Evolutionary conservation across 495 filamentous ascomycete genomes (phyloP).

Genomic region (Neurospora sp.): DNA sequence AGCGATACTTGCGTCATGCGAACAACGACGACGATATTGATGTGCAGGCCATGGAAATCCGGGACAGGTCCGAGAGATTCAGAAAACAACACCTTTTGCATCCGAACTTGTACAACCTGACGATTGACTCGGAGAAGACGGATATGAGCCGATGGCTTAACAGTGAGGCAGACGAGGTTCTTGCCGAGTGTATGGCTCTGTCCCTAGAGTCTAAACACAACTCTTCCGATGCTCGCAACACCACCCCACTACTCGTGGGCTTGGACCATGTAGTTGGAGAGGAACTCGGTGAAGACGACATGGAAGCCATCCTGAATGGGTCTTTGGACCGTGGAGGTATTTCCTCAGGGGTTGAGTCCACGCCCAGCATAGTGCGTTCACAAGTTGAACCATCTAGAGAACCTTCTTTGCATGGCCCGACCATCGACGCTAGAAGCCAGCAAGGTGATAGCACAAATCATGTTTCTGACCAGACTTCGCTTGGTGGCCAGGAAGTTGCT

Average conservation of each 20-base stretch:
- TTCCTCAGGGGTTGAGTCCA: not conserved
- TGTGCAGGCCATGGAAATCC: slow-evolving; percentile 59
- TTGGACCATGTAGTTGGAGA: slow-evolving; percentile 4
- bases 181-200: slow-evolving; percentile 55
- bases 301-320: slow-evolving; percentile 2
- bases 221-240: not conserved
- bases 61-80: slow-evolving; percentile 56
- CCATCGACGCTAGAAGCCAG: not conserved
- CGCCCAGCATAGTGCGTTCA: slow-evolving; percentile 3
- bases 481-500: slow-evolving; percentile 7
- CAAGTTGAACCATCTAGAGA: slow-evolving; percentile 19
- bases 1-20: slow-evolving; percentile 55
- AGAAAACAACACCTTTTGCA: slow-evolving; percentile 58
- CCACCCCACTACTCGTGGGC: not conserved
- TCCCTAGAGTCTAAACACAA: slow-evolving; percentile 16
- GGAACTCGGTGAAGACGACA: slow-evolving; percentile 11
- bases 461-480: not conserved
- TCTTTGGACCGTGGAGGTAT: not conserved
- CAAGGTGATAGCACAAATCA: not conserved
- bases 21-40: slow-evolving; percentile 59
- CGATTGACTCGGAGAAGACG: slow-evolving; percentile 59
- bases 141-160: slow-evolving; percentile 63
- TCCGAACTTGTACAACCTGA: slow-evolving; percentile 62
- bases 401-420: not conserved
- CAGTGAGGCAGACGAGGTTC: slow-evolving; percentile 60